Evolutionary conservation across 495 filamentous ascomycete species (phyloP), one percentile per base, ranked within the genome.

Genomic region (Tricharina praecox): DNA sequence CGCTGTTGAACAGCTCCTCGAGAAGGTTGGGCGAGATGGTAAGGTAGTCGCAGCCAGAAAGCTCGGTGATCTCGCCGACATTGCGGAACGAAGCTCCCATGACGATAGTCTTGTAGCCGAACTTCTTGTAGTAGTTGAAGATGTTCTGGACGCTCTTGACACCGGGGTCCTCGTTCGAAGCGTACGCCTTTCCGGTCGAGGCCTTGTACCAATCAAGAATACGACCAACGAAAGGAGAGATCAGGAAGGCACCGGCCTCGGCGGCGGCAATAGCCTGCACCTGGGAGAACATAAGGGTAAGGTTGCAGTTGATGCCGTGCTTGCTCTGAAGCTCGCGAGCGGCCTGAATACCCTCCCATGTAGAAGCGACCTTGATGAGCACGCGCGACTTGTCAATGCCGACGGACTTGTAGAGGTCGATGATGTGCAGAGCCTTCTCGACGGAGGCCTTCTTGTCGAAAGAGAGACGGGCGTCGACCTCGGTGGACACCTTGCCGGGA

Each of bases 81-180:
- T 82, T 94, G 59, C 90, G 74, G 83, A 99, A 99, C 11, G 86
- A 94, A 53, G 90, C 90, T 62, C 90, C 90, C 90, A 99, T 99
- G 64, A 99, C 90, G 48, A 59, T 59, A 65, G 90, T 97, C 58
- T 90, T 87, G 77, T 99, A 95, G 61, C 81, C 85, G 67, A 72
- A 81, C 74, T 95, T 99, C 84, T 99, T 99, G 79, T 99, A 99
- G 82, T 99, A 99, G 73, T 99, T 93, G 81, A 81, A 99, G 74
- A 99, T 99, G 64, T 56, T 61, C 76, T 94, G 75, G 59, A 99
- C 92, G 57, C 79, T 85, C 72, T 86, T 79, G 68, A 99, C 90
- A 68, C 90, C 90, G 46, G 90, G 90, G 74, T 99, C 90, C 56
- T 96, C 86, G 63, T 80, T 62, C 58, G 82, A 69, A 60, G 71